phyloP scores from a whole-genome alignment of 139 green algal genomes.

The Axilococcus clingmanii region DNA sequence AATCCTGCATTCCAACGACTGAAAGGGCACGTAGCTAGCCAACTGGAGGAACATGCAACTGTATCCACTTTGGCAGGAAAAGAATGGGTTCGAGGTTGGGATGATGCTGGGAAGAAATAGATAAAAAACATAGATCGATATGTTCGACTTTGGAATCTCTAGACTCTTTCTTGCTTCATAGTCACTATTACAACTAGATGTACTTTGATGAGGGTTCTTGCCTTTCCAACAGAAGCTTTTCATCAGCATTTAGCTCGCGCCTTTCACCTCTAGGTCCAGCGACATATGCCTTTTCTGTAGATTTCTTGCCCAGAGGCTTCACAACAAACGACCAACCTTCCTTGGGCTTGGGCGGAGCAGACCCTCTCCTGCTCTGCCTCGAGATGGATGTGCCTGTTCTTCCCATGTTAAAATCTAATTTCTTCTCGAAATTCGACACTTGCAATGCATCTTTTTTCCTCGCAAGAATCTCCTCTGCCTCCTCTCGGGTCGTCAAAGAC shows the following conservation, averaged over 20 bases:
- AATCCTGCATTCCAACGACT: slow-evolving; percentile 52
- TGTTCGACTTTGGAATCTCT: no score
- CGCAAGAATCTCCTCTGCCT: slow-evolving; percentile 17
- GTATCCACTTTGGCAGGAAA: no score
- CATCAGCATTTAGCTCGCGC: slow-evolving; percentile 27
- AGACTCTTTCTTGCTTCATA: no score
- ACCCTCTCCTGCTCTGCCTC: slow-evolving; percentile 12
- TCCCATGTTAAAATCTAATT: slow-evolving; percentile 32
- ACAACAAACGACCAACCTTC: slow-evolving; percentile 34
- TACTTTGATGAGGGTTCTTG: slow-evolving; percentile 13
- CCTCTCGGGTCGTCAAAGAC: background rate
- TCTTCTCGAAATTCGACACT: slow-evolving; percentile 25
- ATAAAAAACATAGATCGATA: no score
- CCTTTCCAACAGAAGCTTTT: slow-evolving; percentile 25
- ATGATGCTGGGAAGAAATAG: no score
- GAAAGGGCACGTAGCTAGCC: no score
- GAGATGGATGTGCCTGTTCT: slow-evolving; percentile 18
- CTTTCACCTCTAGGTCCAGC: slow-evolving; percentile 21
- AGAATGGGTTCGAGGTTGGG: no score
- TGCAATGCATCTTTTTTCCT: slow-evolving; percentile 16
- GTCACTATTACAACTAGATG: no score
- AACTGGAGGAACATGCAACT: no score
- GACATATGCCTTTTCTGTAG: slow-evolving; percentile 19
- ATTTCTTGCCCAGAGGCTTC: slow-evolving; percentile 20
- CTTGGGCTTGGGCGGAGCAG: slow-evolving; percentile 20